Evolutionary conservation across 176 grass and related monocot genomes (phyloP).

Genomic region (Phragmites australis): DNA sequence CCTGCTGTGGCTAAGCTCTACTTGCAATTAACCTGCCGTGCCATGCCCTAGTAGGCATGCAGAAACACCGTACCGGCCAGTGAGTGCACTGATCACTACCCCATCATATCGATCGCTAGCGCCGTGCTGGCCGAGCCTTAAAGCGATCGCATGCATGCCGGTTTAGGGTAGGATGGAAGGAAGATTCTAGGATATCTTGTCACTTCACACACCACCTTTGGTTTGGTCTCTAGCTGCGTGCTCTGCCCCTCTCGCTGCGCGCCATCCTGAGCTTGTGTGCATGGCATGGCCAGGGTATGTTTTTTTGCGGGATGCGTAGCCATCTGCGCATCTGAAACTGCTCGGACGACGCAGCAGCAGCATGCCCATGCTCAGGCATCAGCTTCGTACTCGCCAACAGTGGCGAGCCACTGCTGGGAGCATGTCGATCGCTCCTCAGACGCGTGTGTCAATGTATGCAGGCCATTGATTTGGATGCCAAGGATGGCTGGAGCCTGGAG

Average conservation of each 20-base stretch:
- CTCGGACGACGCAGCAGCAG: not conserved
- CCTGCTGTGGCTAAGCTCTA: not conserved
- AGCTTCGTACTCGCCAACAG: conserved; percentile 28
- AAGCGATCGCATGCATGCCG: conserved; percentile 48
- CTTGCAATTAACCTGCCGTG: not conserved
- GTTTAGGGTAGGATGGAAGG: conserved; percentile 43
- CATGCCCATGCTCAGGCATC: conserved; percentile 26
- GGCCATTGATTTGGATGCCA: conserved; percentile 42
- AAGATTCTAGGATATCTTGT: conserved; percentile 72
- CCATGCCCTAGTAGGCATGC: not conserved
- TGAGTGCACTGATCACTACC: not conserved
- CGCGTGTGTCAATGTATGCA: conserved; percentile 27
- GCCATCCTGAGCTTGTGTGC: not conserved
- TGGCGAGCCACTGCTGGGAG: conserved; percentile 30
- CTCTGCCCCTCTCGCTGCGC: conserved; percentile 30
- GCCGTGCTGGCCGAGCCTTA: conserved; percentile 24
- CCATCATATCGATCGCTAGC: not conserved
- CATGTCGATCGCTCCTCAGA: conserved; percentile 33
- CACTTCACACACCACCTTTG: conserved; percentile 52
- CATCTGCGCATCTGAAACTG: conserved; percentile 22
- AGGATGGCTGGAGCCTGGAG: conserved; percentile 3
- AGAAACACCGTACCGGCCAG: no score
- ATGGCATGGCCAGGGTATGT: conserved; percentile 46
- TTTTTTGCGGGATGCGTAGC: conserved; percentile 49
- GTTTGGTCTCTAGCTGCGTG: conserved; percentile 46